Evolutionary conservation across 1,284 basidiomycete species (phyloP), one percentile per base, ranked within the genome.

Genomic region (Coniferiporia sulphurascens): DNA sequence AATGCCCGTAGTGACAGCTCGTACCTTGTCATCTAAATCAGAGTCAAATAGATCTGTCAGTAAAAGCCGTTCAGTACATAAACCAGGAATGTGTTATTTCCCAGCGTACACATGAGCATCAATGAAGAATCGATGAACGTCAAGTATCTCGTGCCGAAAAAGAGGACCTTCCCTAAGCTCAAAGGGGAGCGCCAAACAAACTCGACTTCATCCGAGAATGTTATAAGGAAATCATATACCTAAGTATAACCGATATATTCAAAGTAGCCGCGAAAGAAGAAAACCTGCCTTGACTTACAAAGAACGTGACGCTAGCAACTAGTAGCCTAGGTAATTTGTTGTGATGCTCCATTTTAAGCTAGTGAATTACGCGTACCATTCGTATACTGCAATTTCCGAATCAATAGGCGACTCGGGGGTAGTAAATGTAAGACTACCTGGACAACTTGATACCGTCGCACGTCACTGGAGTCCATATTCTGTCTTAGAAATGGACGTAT

Each of bases 1-100:
- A 6, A 34, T 1, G 27, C 27, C 38, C 7, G 6, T 21, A 41
- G 15, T 15, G 36, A 21, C 8, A 41, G n/a, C 36, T 2, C 51
- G 41, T 43, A 52, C 19, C 17, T 17, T 52, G n/a, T 15, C 21
- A 17, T 35, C n/a, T 15, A 41, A 10, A 17, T 19, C 35, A 17
- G 35, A 17, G 13, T 15, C 12, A 19, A 38, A 52, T 17, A 52
- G 13, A 27, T 52, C 51, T 52, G 35, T 17, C 10, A 27, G 27
- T 27, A 82, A 91, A 59, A 98, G 98, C 74, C 96, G 84, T 35
- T 49, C 21, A 58, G 12, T 3, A 36, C 45, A 52, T 5, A 13
- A 10, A 17, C 32, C 17, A 12, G 36, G 10, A 10, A 44, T 4
- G 15, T 10, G 27, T 48, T 15, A 45, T 8, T 3, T 12, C n/a